These are phyloP conservation scores for Gnomoniopsis smithogilvyi DNA, from an alignment of 2,329 filamentous ascomycete species.

Conservation along the genomic window DNA sequence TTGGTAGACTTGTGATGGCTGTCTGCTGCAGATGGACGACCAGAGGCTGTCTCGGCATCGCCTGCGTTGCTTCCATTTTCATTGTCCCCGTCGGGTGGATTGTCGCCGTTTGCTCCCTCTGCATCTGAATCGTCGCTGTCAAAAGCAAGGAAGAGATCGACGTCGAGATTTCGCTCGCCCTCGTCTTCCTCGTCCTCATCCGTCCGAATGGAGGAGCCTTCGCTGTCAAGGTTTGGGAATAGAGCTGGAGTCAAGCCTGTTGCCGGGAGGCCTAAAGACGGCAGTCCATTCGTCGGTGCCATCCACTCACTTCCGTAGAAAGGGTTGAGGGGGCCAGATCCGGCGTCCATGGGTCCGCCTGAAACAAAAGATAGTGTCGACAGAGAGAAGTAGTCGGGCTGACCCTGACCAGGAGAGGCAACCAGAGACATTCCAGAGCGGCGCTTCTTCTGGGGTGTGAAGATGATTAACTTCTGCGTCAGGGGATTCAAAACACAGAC, in stretches of 20 bases:
- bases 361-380: conserved; percentile 15
- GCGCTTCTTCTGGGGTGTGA: conserved; percentile 49
- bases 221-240: conserved; percentile 39
- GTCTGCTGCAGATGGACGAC: conserved; percentile 35
- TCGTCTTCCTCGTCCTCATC: conserved; percentile 57
- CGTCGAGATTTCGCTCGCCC: conserved; percentile 59
- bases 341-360: background rate
- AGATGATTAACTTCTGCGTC: conserved; percentile 62
- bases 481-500: conserved; percentile 56
- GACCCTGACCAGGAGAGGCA: conserved; percentile 15
- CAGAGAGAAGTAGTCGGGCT: conserved; percentile 40
- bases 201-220: conserved; percentile 31
- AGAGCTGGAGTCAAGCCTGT: conserved; percentile 64
- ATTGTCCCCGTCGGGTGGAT: conserved; percentile 27
- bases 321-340: background rate
- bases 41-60: conserved; percentile 48
- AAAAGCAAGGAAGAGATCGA: conserved; percentile 73
- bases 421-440: conserved; percentile 20
- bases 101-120: conserved; percentile 46
- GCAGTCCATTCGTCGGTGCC: conserved; percentile 25
- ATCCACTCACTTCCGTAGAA: background rate
- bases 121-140: conserved; percentile 60
- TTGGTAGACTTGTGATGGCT: conserved; percentile 43
- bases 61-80: conserved; percentile 39
- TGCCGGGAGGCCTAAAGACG: conserved; percentile 56